Evolutionary conservation across 139 green algal species (phyloP).

Genomic region (Asterochloris erici): DNA sequence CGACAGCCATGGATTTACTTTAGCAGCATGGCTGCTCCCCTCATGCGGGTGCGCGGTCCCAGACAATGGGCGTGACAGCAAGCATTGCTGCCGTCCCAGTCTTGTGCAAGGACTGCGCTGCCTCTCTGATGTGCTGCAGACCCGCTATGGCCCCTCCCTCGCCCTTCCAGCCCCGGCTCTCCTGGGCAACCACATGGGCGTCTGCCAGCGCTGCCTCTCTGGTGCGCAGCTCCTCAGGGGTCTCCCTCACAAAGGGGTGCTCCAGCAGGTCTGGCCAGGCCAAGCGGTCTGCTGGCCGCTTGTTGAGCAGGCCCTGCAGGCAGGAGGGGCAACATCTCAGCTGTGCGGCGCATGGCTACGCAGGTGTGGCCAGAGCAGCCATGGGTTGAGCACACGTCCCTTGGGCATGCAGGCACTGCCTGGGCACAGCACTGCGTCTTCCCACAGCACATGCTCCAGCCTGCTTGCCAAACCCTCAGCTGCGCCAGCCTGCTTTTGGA

Average conservation of each 20-base stretch:
- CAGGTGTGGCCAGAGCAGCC: not conserved
- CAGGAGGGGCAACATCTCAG: not conserved
- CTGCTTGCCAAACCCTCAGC: not conserved
- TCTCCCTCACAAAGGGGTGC: conserved; percentile 92
- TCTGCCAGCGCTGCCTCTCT: conserved; percentile 48
- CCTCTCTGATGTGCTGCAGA: not conserved
- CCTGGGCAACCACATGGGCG: conserved; percentile 27
- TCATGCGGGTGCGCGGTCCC: too few relatives aligned
- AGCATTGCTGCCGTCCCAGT: too few relatives aligned
- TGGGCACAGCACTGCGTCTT: not conserved
- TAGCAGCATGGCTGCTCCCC: too few relatives aligned
- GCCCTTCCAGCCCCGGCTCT: conserved; percentile 42
- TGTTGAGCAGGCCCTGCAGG: conserved; percentile 88
- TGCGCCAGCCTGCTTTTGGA: not conserved
- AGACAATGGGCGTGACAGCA: too few relatives aligned
- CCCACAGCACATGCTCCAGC: not conserved
- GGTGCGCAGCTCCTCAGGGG: conserved; percentile 38
- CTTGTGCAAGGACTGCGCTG: too few relatives aligned
- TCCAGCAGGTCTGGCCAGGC: conserved; percentile 89
- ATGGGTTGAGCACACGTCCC: not conserved
- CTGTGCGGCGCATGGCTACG: not conserved
- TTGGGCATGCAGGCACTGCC: not conserved
- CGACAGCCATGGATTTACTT: too few relatives aligned
- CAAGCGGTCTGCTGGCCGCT: conserved; percentile 80
- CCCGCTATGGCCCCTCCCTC: conserved; percentile 63